phyloP scores from a whole-genome alignment of 768 basidiomycete species.

The Lactarius psammicola region DNA sequence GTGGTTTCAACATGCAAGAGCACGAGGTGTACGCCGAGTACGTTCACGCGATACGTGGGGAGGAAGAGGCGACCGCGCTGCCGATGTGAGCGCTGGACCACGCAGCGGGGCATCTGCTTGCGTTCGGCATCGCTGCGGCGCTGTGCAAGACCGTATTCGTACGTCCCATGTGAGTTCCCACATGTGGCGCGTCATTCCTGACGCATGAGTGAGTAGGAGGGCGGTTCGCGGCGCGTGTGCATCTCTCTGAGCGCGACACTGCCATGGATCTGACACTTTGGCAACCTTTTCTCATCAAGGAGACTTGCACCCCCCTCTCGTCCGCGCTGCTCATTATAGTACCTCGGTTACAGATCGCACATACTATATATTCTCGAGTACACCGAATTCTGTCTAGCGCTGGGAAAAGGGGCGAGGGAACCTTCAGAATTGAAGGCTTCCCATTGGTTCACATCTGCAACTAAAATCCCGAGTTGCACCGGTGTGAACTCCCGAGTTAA shows the following conservation, averaged over 20 bases:
- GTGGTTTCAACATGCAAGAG: constrained; percentile 60
- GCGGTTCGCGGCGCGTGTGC: constrained; percentile 59
- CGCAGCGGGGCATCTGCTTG: constrained; percentile 56
- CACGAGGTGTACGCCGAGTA: constrained; percentile 45
- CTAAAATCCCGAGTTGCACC: too few relatives aligned
- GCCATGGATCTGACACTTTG: constrained; percentile 56
- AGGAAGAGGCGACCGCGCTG: constrained; percentile 22
- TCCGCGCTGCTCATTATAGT: too few relatives aligned
- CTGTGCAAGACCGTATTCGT: constrained; percentile 54
- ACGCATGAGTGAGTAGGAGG: constrained; percentile 42
- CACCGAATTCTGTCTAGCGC: too few relatives aligned
- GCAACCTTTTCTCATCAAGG: too few relatives aligned
- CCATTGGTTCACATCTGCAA: too few relatives aligned
- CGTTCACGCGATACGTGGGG: constrained; percentile 22
- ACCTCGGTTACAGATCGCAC: too few relatives aligned
- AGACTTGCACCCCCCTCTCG: too few relatives aligned
- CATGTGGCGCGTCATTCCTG: neutral
- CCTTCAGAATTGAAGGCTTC: too few relatives aligned
- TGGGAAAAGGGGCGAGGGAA: too few relatives aligned
- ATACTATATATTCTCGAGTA: too few relatives aligned
- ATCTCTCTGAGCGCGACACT: constrained; percentile 58
- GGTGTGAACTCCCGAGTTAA: too few relatives aligned
- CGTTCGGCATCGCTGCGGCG: constrained; percentile 57
- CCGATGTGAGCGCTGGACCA: constrained; percentile 61
- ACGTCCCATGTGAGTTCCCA: too few relatives aligned